phyloP scores from a whole-genome alignment of 2,329 filamentous ascomycete species.

The Fusarium sp. region DNA sequence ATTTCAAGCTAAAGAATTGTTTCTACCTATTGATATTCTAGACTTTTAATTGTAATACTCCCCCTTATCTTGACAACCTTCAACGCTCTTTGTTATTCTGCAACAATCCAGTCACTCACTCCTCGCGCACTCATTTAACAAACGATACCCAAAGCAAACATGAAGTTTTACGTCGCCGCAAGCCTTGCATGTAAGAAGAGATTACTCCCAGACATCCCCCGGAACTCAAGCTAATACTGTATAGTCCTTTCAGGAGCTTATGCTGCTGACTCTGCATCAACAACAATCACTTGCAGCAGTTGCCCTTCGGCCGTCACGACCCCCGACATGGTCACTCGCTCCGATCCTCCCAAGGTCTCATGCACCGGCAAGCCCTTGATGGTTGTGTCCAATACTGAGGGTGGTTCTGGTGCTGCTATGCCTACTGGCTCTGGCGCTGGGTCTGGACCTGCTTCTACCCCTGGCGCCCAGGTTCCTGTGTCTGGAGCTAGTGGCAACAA shows the following conservation, averaged over 20 bases:
- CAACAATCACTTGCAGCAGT: slow-evolving; percentile 25
- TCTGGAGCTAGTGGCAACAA: slow-evolving; percentile 22
- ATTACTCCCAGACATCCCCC: too few species aligned
- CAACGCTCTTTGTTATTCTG: not conserved
- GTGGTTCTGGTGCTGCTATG: slow-evolving; percentile 10
- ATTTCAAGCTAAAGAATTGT: not conserved
- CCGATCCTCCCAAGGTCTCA: slow-evolving; percentile 20
- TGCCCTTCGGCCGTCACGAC: slow-evolving; percentile 18
- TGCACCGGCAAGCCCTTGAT: slow-evolving; percentile 25
- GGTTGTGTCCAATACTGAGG: slow-evolving; percentile 9
- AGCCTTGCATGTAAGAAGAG: slow-evolving; percentile 22
- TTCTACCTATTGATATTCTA: not conserved
- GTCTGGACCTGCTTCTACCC: slow-evolving; percentile 13
- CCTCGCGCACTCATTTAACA: slow-evolving; percentile 16
- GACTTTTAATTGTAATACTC: not conserved
- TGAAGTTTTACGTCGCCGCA: slow-evolving; percentile 28
- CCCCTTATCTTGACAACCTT: not conserved
- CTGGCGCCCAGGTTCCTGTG: slow-evolving; percentile 10
- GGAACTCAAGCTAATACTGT: not conserved
- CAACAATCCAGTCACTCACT: slow-evolving; percentile 1
- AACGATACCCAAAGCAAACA: slow-evolving; percentile 10
- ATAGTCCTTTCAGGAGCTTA: slow-evolving; percentile 26
- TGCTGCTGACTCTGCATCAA: slow-evolving; percentile 29
- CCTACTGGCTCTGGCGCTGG: slow-evolving; percentile 19
- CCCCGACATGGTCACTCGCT: slow-evolving; percentile 31